phyloP scores from a whole-genome alignment of 202 grass and related monocot genomes.

The Digitaria exilis region DNA sequence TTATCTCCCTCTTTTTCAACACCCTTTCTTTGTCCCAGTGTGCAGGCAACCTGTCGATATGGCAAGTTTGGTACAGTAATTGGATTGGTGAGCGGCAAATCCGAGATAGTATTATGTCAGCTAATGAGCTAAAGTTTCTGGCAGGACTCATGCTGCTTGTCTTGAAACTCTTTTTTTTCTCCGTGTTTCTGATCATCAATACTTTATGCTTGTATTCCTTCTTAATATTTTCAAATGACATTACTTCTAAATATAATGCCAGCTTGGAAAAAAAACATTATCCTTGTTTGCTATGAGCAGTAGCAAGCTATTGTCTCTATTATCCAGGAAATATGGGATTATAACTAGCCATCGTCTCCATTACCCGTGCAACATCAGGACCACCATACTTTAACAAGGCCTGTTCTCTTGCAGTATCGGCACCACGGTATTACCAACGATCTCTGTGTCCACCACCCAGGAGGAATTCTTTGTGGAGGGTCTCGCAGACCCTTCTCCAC shows the following conservation, averaged over 20 bases:
- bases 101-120: background rate
- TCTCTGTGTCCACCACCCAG: constrained; percentile 36
- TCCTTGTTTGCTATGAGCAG: background rate
- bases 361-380: background rate
- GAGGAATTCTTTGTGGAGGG: constrained; percentile 41
- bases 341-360: background rate
- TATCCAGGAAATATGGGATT: constrained; percentile 3
- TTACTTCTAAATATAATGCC: too few species aligned
- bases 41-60: background rate
- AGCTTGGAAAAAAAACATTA: background rate
- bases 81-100: background rate
- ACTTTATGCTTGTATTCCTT: background rate
- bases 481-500: background rate
- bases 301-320: background rate
- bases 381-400: background rate
- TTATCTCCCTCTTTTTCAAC: background rate
- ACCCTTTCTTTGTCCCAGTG: too few species aligned
- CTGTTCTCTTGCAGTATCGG: background rate
- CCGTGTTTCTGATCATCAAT: background rate
- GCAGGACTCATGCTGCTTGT: background rate
- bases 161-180: background rate
- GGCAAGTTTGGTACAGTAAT: background rate
- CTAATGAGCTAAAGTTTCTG: constrained; percentile 6
- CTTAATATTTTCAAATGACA: too few species aligned
- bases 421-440: background rate